Percentiles rank a stretch among this genome's conserved stretches.
Conservation (phyloP, 148 eudicot genomes). For the Spergularia bocconei region DNA sequence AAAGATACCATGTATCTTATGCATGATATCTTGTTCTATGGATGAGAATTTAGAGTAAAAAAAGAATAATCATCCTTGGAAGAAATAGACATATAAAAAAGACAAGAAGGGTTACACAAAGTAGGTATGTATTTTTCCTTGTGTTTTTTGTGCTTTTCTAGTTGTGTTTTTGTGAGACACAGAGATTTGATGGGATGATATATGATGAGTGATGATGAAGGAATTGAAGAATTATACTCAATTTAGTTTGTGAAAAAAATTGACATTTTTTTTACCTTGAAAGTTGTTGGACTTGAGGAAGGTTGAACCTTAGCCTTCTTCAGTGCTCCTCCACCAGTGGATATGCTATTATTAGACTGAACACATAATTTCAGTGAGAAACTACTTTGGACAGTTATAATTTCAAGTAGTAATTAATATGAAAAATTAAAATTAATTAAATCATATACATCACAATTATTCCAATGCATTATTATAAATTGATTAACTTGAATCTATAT, state of each 20-base stretch:
- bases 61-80: slow-evolving; percentile 38
- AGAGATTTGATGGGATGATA: slow-evolving; percentile 16
- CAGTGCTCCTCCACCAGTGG: slow-evolving; percentile 57
- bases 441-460: too few species aligned
- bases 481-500: too few species aligned
- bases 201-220: not conserved
- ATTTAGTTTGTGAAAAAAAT: not conserved
- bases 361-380: not conserved
- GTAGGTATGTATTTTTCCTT: slow-evolving; percentile 29
- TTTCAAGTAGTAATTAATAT: too few species aligned
- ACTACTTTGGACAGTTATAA: not conserved
- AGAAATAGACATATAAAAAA: slow-evolving; percentile 59
- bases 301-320: slow-evolving; percentile 86
- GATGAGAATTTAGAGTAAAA: slow-evolving; percentile 14
- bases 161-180: slow-evolving; percentile 26
- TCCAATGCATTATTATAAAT: too few species aligned
- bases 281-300: slow-evolving; percentile 56
- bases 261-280: slow-evolving; percentile 52
- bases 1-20: not conserved
- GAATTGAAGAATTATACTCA: too few species aligned
- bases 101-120: slow-evolving; percentile 56
- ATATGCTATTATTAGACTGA: slow-evolving; percentile 65
- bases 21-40: slow-evolving; percentile 22
- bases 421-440: too few species aligned
- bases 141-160: slow-evolving; percentile 37